Base-by-base conservation (phyloP, 495 filamentous ascomycete genomes). In the Penicillium cataractarum region DNA sequence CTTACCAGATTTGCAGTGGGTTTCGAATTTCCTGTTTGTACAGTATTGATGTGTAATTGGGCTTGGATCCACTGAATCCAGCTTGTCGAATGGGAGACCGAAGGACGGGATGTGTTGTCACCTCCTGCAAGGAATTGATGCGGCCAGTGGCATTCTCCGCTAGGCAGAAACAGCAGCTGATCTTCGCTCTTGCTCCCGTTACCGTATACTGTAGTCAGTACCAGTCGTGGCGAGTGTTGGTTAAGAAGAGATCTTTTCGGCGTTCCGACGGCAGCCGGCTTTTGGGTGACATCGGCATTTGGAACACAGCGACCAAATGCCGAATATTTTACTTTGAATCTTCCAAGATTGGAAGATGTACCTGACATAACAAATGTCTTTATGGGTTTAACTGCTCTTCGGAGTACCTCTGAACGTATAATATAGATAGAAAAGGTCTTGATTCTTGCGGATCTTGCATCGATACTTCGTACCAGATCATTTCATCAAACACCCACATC, bases 261-360 rank as follows among this genome's bases (percentile, higher is more conserved):
- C 19, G 42, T 24, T 46, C 42, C 42, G 42, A 46, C 19, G 42
- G 9, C 8, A 24, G 21, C 42, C 42, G 42, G 42, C 21, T 1
- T 46, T 24, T 46, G 42, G 42, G 42, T 13, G 19, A 15, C 42
- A 46, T 46, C 42, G 42, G 42, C 42, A 46, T 46, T 46, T 46
- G 42, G 24, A 46, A 13, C 0, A n/a, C 42, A 3, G 42, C 6
- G 42, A 46, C 42, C 42, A 46, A 21, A 46, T 19, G 21, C 42
- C 42, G 42, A 22, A 46, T 2, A 13, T 24, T 9, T 24, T 15
- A 0, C 4, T 24, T 0, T 24, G 2, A 46, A 24, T 46, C 42
- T 4, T 46, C 42, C 3, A 46, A 22, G 5, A 21, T 46, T 22
- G 19, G 3, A 46, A n/a, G n/a, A n/a, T n/a, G n/a, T n/a, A 8